These are phyloP conservation scores for Pelargonium australe DNA, from an alignment of 441 rosid genomes.

Conservation along the genomic window DNA sequence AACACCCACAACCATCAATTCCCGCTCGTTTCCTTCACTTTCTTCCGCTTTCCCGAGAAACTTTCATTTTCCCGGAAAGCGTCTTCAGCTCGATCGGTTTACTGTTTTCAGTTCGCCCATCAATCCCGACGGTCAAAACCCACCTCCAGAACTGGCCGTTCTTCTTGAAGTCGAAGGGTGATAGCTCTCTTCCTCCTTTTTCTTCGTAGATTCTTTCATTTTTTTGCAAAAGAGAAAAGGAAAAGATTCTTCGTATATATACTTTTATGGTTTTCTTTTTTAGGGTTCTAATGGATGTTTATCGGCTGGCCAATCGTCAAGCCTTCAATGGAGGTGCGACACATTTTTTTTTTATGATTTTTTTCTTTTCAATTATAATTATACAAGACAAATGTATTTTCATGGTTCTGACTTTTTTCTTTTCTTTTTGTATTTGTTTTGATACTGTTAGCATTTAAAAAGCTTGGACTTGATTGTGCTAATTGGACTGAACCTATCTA, in stretches of 20 bases:
- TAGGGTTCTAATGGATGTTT: slow-evolving; percentile 83
- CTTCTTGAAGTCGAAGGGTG: slow-evolving; percentile 95
- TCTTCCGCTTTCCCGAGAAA: slow-evolving; percentile 26
- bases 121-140: slow-evolving; percentile 24
- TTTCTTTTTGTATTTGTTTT: not conserved
- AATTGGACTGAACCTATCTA: slow-evolving; percentile 89
- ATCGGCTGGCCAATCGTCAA: slow-evolving; percentile 69
- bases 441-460: slow-evolving; percentile 57
- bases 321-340: slow-evolving; percentile 74
- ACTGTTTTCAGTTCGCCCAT: slow-evolving; percentile 37
- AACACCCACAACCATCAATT: slow-evolving; percentile 18
- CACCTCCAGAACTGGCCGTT: slow-evolving; percentile 51
- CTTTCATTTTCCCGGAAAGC: slow-evolving; percentile 28
- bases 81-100: slow-evolving; percentile 25
- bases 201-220: slow-evolving; percentile 3
- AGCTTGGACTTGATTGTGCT: slow-evolving; percentile 93
- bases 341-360: not conserved
- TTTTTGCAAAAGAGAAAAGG: not conserved
- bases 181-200: not conserved
- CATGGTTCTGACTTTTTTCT: slow-evolving; percentile 13
- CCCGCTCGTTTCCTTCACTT: slow-evolving; percentile 22
- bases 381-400: not conserved
- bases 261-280: not conserved
- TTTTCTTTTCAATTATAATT: not conserved
- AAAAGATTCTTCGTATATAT: not conserved